Percentiles rank a stretch among this genome's conserved stretches.
phyloP scores from a whole-genome alignment of 2,329 filamentous ascomycete genomes.

The Fusarium sp. region DNA sequence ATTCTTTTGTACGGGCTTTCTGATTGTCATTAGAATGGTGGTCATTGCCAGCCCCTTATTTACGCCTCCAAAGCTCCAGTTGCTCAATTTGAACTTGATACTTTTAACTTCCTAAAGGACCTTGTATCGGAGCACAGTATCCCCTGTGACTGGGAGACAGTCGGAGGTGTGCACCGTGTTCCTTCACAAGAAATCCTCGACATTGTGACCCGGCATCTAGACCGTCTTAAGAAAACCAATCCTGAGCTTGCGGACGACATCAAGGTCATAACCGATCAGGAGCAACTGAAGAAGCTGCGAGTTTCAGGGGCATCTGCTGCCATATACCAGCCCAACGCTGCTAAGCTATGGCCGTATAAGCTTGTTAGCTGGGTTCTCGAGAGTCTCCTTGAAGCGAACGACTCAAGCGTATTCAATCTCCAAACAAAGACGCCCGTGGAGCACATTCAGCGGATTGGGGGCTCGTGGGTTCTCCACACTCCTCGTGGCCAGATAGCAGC shows the following conservation, averaged over 20 bases:
- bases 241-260: slow-evolving; percentile 67
- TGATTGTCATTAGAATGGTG: slow-evolving; percentile 64
- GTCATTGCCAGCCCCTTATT: slow-evolving; percentile 79
- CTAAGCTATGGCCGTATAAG: slow-evolving; percentile 85
- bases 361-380: slow-evolving; percentile 79
- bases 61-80: slow-evolving; percentile 70
- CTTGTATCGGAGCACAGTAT: slow-evolving; percentile 68
- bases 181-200: slow-evolving; percentile 66
- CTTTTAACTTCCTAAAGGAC: slow-evolving; percentile 68
- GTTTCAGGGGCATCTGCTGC: slow-evolving; percentile 69
- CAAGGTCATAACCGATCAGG: slow-evolving; percentile 52
- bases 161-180: slow-evolving; percentile 72
- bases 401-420: slow-evolving; percentile 69
- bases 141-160: slow-evolving; percentile 74
- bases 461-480: slow-evolving; percentile 72
- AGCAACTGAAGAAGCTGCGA: slow-evolving; percentile 62
- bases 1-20: background rate
- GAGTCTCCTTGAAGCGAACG: slow-evolving; percentile 56
- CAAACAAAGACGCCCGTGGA: slow-evolving; percentile 78
- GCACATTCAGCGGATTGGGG: slow-evolving; percentile 52
- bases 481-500: slow-evolving; percentile 73
- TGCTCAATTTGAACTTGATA: slow-evolving; percentile 77
- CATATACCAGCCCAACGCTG: slow-evolving; percentile 72
- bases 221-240: slow-evolving; percentile 58
- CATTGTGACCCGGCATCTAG: slow-evolving; percentile 61